Percentiles rank a stretch among this genome's conserved stretches.
These are phyloP conservation scores for Elaeis guineensis DNA, from an alignment of 176 grass and related monocot species.

Conservation along the genomic window DNA sequence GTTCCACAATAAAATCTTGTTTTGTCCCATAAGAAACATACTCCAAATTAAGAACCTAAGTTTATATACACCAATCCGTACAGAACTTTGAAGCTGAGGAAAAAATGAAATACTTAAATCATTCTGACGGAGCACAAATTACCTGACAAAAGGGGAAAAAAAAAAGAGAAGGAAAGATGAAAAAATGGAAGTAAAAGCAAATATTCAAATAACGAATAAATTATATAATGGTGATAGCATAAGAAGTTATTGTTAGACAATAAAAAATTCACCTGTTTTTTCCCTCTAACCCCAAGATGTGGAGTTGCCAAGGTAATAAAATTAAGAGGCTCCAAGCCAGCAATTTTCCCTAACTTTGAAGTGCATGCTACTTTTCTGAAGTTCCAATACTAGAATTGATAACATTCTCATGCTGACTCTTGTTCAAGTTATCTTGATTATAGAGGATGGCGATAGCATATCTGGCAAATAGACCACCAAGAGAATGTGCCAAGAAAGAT, in stretches of 20 bases:
- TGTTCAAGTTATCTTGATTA: slow-evolving; percentile 23
- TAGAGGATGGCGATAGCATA: slow-evolving; percentile 67
- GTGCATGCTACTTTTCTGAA: slow-evolving; percentile 6
- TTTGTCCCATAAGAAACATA: no score
- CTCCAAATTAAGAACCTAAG: no score
- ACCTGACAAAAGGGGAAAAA: no score
- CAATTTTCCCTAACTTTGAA: slow-evolving; percentile 39
- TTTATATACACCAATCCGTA: no score
- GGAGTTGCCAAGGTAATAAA: slow-evolving; percentile 89
- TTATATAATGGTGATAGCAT: background rate
- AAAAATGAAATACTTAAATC: no score
- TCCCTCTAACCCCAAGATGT: slow-evolving; percentile 91
- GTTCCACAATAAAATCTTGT: no score
- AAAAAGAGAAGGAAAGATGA: no score
- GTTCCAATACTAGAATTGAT: slow-evolving; percentile 6
- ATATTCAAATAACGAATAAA: background rate
- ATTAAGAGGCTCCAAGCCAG: slow-evolving; percentile 61
- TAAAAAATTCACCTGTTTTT: slow-evolving; percentile 47
- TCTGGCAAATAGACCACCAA: slow-evolving; percentile 86
- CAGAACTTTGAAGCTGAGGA: no score
- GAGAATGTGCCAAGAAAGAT: slow-evolving; percentile 74
- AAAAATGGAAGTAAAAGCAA: background rate
- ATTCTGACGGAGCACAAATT: no score
- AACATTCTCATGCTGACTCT: slow-evolving; percentile 4
- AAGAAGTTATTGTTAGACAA: background rate